A percentile compares a stretch with the other conserved stretches of the same genome.
These are phyloP conservation scores for Fraxinus platypoda DNA, from an alignment of 305 asterid species.

Conservation along the genomic window DNA sequence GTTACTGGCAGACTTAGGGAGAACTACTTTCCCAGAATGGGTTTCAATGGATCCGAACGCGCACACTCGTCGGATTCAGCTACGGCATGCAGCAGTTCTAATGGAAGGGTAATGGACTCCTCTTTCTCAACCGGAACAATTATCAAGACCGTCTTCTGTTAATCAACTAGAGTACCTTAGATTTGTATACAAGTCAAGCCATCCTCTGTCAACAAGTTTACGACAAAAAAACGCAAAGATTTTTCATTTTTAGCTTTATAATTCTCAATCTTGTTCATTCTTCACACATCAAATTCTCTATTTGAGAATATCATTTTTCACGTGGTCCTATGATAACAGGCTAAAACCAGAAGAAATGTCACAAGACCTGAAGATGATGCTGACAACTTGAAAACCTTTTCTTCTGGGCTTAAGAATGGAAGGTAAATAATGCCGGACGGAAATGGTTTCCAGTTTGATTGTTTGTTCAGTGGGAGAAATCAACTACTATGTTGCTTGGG, in stretches of 20 bases:
- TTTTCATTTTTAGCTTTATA: constrained; percentile 1
- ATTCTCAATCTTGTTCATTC: background rate
- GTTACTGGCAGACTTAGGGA: constrained; percentile 55
- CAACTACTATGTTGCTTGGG: background rate
- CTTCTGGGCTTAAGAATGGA: constrained; percentile 19
- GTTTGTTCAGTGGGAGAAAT: background rate
- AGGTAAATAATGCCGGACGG: constrained; percentile 15
- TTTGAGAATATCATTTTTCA: background rate
- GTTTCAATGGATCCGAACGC: constrained; percentile 31
- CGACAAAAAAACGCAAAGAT: constrained; percentile 27
- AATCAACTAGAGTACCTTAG: constrained; percentile 36
- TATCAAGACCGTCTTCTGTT: constrained; percentile 32
- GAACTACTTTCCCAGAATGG: constrained; percentile 33
- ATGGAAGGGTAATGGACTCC: constrained; percentile 22
- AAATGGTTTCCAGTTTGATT: background rate
- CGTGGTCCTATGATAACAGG: constrained; percentile 19
- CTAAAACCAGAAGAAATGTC: constrained; percentile 8
- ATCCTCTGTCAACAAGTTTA: constrained; percentile 22
- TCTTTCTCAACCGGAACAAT: constrained; percentile 21
- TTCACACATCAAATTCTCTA: background rate
- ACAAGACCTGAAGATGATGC: constrained; percentile 20
- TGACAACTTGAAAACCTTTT: constrained; percentile 17
- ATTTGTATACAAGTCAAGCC: constrained; percentile 28
- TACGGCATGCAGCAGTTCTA: constrained; percentile 26
- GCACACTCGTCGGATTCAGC: constrained; percentile 19